A percentile compares a stretch with the other conserved stretches of the same genome.
Evolutionary conservation across 495 filamentous ascomycete genomes (phyloP).

Genomic region (Penicillium coffeae): DNA sequence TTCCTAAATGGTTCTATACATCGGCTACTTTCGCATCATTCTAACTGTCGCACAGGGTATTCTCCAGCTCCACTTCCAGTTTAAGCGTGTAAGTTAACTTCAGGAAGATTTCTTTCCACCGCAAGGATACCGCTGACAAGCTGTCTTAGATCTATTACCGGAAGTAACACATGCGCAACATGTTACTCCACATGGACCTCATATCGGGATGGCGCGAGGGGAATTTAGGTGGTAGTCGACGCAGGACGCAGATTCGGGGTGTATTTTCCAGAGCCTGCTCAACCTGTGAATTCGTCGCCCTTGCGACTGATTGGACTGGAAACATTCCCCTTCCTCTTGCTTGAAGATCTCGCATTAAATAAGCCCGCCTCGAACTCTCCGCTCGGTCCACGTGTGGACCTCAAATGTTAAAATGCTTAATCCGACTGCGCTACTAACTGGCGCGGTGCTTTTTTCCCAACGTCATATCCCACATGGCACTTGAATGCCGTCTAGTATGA

Average conservation of each 20-base stretch:
- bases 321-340: constrained; percentile 17
- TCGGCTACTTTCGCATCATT: neutral
- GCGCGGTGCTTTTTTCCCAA: neutral
- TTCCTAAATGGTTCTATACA: no score
- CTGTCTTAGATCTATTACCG: constrained; percentile 39
- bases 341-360: constrained; percentile 11
- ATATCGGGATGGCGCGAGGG: constrained; percentile 12
- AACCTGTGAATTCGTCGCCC: constrained; percentile 10
- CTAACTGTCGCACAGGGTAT: constrained; percentile 62
- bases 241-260: constrained; percentile 18
- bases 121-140: constrained; percentile 10
- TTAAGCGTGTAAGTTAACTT: constrained; percentile 65
- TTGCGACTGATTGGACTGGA: constrained; percentile 18
- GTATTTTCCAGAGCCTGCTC: constrained; percentile 18
- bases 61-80: constrained; percentile 95
- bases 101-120: neutral
- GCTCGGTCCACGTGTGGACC: constrained; percentile 12
- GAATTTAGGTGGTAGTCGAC: constrained; percentile 4
- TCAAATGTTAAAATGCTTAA: constrained; percentile 19
- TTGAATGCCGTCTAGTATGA: neutral
- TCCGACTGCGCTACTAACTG: constrained; percentile 7
- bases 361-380: constrained; percentile 6
- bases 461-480: neutral
- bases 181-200: constrained; percentile 18
- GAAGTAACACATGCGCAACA: constrained; percentile 23